phyloP scores from a whole-genome alignment of 352 stramenopile genomes.

The Pilasporangium apinafurcum region DNA sequence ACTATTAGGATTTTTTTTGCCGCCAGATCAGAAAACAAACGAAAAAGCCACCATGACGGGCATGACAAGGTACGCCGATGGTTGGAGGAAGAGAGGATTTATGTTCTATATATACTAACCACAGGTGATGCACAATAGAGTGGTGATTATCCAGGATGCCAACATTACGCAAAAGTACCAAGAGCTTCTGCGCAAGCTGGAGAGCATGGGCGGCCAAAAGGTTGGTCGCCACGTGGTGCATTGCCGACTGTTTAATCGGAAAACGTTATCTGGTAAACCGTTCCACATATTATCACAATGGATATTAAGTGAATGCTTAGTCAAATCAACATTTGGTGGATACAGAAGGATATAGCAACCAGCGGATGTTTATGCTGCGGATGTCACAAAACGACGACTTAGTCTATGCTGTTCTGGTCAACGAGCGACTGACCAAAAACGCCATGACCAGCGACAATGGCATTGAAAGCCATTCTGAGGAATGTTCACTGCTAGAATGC shows the following conservation, averaged over 20 bases:
- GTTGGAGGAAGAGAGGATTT: background rate
- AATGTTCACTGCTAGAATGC: constrained; percentile 79
- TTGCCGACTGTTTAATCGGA: constrained; percentile 84
- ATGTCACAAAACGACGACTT: constrained; percentile 86
- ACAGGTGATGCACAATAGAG: constrained; percentile 17
- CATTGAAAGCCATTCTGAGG: constrained; percentile 60
- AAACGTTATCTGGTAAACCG: constrained; percentile 62
- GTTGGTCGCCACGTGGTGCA: constrained; percentile 77
- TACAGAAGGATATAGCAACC: constrained; percentile 73
- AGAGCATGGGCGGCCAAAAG: constrained; percentile 75
- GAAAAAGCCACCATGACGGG: constrained; percentile 42
- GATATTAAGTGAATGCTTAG: background rate
- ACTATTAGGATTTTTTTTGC: background rate
- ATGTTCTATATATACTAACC: background rate
- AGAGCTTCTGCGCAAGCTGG: constrained; percentile 79
- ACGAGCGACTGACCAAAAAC: constrained; percentile 66
- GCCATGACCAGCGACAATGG: constrained; percentile 60
- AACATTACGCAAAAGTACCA: constrained; percentile 86
- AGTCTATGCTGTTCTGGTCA: constrained; percentile 78
- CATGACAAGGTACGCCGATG: constrained; percentile 52
- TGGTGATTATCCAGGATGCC: constrained; percentile 74
- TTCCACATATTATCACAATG: background rate
- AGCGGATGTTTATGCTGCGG: constrained; percentile 88
- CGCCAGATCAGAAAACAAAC: too few species aligned
- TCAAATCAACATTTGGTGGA: constrained; percentile 1